phyloP scores from a whole-genome alignment of 192 early-diverging fungal genomes.

The Dimargaris verticillata region DNA sequence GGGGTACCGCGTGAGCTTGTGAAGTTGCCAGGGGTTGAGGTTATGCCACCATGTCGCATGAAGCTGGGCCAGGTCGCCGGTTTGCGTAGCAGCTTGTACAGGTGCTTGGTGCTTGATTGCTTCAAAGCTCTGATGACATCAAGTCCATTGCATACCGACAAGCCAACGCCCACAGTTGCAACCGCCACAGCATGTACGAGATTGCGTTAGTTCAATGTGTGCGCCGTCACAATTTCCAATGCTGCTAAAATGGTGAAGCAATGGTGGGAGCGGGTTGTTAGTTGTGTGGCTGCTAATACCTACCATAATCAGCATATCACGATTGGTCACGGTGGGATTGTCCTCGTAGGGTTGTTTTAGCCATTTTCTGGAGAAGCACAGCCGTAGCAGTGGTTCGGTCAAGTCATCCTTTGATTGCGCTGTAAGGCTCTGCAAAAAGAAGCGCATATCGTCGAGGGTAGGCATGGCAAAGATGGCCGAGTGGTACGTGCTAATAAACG shows the following conservation, averaged over 20 bases:
- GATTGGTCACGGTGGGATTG: not conserved
- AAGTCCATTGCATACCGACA: too few species aligned
- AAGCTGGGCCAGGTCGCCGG: slow-evolving; percentile 28
- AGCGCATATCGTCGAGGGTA: slow-evolving; percentile 8
- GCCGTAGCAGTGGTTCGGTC: not conserved
- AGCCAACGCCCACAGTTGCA: too few species aligned
- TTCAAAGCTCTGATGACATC: slow-evolving; percentile 1
- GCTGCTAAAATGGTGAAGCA: too few species aligned
- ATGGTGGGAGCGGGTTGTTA: too few species aligned
- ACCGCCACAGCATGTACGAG: too few species aligned
- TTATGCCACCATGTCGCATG: slow-evolving; percentile 27
- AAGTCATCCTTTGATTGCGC: not conserved
- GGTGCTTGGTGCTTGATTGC: not conserved
- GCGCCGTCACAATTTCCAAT: too few species aligned
- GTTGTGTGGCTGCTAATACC: too few species aligned
- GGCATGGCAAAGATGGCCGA: slow-evolving; percentile 11
- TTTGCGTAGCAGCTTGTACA: slow-evolving; percentile 12
- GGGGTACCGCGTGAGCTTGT: slow-evolving; percentile 9
- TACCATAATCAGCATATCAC: not conserved
- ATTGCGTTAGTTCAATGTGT: too few species aligned
- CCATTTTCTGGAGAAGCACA: slow-evolving; percentile 11
- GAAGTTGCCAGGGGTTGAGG: slow-evolving; percentile 17
- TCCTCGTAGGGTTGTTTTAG: not conserved
- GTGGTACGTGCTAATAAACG: slow-evolving; percentile 9
- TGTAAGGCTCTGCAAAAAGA: slow-evolving; percentile 6